phyloP scores from a whole-genome alignment of 1,139 yeast species.

The Geotrichum australiense region DNA sequence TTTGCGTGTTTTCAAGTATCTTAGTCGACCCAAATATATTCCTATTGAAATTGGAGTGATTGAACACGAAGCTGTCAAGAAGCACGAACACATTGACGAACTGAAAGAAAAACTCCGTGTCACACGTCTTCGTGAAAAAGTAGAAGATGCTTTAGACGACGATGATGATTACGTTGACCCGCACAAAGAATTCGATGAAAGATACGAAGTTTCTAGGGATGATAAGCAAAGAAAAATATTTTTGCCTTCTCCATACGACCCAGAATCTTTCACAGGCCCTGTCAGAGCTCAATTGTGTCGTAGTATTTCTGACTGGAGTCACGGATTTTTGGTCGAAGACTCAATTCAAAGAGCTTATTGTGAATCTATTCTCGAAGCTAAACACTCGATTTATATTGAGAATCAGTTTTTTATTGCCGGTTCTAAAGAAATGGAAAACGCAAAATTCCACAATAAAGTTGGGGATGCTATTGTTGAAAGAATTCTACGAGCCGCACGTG shows the following conservation, averaged over 20 bases:
- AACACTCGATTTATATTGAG: constrained; percentile 20
- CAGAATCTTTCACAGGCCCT: constrained; percentile 17
- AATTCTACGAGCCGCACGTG: constrained; percentile 18
- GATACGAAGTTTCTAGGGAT: constrained; percentile 12
- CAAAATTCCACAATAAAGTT: constrained; percentile 19
- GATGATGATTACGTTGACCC: constrained; percentile 16
- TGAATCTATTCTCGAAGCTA: constrained; percentile 16
- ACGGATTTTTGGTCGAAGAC: constrained; percentile 19
- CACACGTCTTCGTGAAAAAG: neutral
- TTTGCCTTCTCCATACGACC: constrained; percentile 14
- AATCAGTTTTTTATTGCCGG: constrained; percentile 22
- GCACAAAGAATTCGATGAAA: constrained; percentile 11
- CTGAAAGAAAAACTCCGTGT: constrained; percentile 3
- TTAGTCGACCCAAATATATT: constrained; percentile 19
- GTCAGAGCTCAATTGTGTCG: constrained; percentile 19
- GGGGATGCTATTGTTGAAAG: constrained; percentile 21
- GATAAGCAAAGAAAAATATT: constrained; percentile 11
- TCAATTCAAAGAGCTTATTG: constrained; percentile 21
- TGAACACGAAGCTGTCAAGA: constrained; percentile 10
- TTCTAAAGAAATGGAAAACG: constrained; percentile 13
- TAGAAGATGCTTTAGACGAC: neutral
- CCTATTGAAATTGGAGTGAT: constrained; percentile 18
- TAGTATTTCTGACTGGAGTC: constrained; percentile 21
- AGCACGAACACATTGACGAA: constrained; percentile 3
- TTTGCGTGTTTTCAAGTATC: constrained; percentile 19